phyloP scores from a whole-genome alignment of 2,329 filamentous ascomycete species.

The Botryotinia convoluta region DNA sequence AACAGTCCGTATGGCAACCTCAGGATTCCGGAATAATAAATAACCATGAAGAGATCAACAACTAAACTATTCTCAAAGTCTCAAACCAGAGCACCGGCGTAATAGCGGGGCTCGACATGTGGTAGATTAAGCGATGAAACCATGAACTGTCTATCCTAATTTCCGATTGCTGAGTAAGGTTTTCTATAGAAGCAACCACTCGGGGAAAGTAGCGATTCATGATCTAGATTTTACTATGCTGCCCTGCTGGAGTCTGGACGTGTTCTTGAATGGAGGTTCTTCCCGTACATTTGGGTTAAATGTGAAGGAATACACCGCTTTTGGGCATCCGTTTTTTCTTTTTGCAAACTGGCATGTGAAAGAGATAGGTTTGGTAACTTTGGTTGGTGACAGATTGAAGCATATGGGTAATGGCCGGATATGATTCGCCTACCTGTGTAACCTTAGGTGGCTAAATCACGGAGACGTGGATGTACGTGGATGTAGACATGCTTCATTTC shows the following conservation, averaged over 20 bases:
- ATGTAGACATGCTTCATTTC: not conserved
- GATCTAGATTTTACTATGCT: conserved; percentile 1
- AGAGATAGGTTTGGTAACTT: not conserved
- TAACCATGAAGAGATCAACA: conserved; percentile 1
- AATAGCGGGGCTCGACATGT: not conserved
- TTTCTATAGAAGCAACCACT: not conserved
- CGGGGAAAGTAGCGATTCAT: not conserved
- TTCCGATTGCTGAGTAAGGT: not conserved
- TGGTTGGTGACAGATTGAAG: not conserved
- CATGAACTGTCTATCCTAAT: not conserved
- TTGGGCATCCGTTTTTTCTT: not conserved
- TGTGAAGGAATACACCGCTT: not conserved
- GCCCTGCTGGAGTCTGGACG: not conserved
- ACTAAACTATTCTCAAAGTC: not conserved
- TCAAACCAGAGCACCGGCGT: conserved; percentile 2
- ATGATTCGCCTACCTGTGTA: not conserved
- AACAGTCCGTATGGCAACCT: not conserved
- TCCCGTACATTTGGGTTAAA: not conserved
- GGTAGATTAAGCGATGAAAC: not conserved
- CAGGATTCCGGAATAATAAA: not conserved
- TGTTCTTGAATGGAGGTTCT: not conserved
- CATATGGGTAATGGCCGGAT: not conserved
- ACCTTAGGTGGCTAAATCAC: not conserved
- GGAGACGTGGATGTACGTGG: not conserved
- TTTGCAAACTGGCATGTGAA: not conserved